Percentiles rank a stretch among this genome's conserved stretches.
phyloP scores from a whole-genome alignment of 2,329 filamentous ascomycete genomes.

The Coniochaeta sp. region DNA sequence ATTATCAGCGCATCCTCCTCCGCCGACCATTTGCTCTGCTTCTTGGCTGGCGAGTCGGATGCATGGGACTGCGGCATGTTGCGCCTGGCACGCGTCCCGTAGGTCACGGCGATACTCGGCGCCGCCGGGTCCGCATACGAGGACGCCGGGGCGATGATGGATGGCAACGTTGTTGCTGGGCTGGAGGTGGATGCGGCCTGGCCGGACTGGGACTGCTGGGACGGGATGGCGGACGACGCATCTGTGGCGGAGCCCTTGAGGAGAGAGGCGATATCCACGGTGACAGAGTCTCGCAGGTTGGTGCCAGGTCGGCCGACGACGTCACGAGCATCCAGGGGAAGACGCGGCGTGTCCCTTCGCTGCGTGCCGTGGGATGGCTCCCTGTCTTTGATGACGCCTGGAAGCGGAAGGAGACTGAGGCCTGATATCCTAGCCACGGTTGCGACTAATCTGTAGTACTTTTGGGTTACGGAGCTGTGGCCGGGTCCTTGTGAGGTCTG shows the following conservation, averaged over 20 bases:
- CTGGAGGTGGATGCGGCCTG: constrained; percentile 29
- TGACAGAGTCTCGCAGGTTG: constrained; percentile 45
- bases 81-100: constrained; percentile 29
- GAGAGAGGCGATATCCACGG: constrained; percentile 91
- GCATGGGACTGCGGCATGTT: constrained; percentile 44
- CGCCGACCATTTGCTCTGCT: constrained; percentile 93
- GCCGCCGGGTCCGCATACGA: constrained; percentile 9
- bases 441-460: neutral
- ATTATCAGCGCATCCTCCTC: constrained; percentile 94
- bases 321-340: constrained; percentile 22
- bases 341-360: constrained; percentile 1
- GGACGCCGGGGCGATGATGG: constrained; percentile 6
- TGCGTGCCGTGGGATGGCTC: constrained; percentile 1
- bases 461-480: neutral
- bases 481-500: neutral
- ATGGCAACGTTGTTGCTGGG: constrained; percentile 21
- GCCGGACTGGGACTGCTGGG: constrained; percentile 30
- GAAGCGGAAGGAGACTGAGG: neutral
- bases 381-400: neutral
- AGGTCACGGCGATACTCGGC: constrained; percentile 3
- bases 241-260: constrained; percentile 70
- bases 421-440: neutral
- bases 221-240: constrained; percentile 53
- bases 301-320: constrained; percentile 14
- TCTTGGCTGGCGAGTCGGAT: constrained; percentile 72